Percentiles rank a stretch among this genome's conserved stretches.
These are phyloP conservation scores for Lizonia empirigonia DNA, from an alignment of 2,329 filamentous ascomycete species.

Conservation along the genomic window DNA sequence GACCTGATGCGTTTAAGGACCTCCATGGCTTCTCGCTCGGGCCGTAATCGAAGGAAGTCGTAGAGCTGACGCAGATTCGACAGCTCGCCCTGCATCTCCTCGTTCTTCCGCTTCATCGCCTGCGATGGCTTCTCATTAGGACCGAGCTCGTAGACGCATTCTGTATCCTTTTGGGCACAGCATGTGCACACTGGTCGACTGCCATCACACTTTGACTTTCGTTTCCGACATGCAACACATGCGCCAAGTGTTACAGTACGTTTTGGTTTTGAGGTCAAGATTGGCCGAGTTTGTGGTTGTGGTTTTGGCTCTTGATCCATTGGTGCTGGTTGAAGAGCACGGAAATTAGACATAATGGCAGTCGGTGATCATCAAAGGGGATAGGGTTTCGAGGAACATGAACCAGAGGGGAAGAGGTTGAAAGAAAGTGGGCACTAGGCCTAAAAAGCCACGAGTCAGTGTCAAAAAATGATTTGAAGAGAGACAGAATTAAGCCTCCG, in stretches of 20 bases:
- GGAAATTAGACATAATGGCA: constrained; percentile 37
- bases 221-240: constrained; percentile 42
- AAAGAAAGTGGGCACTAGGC: constrained; percentile 3
- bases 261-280: constrained; percentile 39
- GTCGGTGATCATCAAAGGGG: neutral
- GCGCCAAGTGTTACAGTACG: constrained; percentile 44
- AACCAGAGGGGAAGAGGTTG: constrained; percentile 4
- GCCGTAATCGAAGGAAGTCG: constrained; percentile 36
- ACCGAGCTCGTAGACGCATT: constrained; percentile 42
- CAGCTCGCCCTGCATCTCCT: constrained; percentile 45
- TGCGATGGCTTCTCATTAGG: constrained; percentile 45
- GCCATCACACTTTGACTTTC: constrained; percentile 46
- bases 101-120: constrained; percentile 45
- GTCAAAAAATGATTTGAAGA: constrained; percentile 1
- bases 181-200: constrained; percentile 39
- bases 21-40: constrained; percentile 39
- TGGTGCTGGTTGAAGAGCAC: constrained; percentile 41
- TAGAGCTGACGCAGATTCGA: constrained; percentile 41
- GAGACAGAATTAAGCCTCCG: constrained; percentile 9
- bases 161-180: constrained; percentile 41
- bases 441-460: constrained; percentile 4
- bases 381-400: constrained; percentile 1
- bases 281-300: constrained; percentile 29
- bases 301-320: constrained; percentile 36
- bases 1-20: constrained; percentile 36